A percentile compares a stretch with the other conserved stretches of the same genome.
phyloP scores from a whole-genome alignment of 2,329 filamentous ascomycete species.

The Thielaviopsis populi region DNA sequence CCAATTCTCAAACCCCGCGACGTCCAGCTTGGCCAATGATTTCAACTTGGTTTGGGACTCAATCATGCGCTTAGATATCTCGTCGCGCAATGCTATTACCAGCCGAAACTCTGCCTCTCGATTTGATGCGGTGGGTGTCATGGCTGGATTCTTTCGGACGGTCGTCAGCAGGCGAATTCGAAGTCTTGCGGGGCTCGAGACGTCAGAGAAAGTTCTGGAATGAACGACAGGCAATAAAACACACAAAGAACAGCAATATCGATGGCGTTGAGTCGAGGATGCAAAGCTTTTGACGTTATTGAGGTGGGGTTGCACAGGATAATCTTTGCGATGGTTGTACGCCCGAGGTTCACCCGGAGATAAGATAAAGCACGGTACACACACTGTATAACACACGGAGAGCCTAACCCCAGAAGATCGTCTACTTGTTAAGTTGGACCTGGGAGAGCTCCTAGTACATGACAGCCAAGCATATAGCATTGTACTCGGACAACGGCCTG shows the following conservation, averaged over 20 bases:
- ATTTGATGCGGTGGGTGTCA: not conserved
- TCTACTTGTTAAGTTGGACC: conserved; percentile 17
- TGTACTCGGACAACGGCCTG: not conserved
- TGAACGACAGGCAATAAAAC: not conserved
- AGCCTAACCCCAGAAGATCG: conserved; percentile 12
- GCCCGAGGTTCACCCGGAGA: not conserved
- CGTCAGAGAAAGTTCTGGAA: too few species aligned
- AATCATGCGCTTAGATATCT: too few species aligned
- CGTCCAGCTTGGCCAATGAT: too few species aligned
- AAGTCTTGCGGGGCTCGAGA: too few species aligned
- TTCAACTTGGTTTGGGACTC: not conserved
- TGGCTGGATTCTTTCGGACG: not conserved
- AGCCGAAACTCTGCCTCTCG: not conserved
- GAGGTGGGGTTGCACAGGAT: not conserved
- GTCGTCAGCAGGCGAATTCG: not conserved
- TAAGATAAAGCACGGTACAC: not conserved
- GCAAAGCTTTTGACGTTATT: too few species aligned
- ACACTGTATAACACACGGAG: not conserved
- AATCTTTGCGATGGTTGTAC: not conserved
- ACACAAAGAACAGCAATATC: not conserved
- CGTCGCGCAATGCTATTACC: too few species aligned
- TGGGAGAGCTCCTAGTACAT: not conserved
- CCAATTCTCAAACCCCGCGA: too few species aligned
- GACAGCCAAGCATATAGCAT: not conserved
- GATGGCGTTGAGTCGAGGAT: not conserved